Percentiles rank a stretch among this genome's conserved stretches.
Conservation (phyloP, 2,329 filamentous ascomycete genomes). For the Cordyceps cicadae region DNA sequence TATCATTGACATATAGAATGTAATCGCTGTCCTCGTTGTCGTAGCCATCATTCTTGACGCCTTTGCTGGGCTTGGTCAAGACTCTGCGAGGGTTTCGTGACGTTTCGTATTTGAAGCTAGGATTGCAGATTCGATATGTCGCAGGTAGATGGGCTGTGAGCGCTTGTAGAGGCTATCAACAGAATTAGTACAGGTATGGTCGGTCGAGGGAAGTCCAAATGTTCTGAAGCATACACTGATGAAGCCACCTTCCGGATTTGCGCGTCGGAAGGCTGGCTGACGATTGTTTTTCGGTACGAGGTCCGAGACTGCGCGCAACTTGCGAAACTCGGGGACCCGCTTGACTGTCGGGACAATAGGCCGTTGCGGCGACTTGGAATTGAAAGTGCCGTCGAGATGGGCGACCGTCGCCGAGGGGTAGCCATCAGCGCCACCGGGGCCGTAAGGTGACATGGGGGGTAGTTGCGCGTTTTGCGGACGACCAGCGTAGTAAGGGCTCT, state of each 20-base stretch:
- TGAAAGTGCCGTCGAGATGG: constrained; percentile 61
- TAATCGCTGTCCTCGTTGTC: constrained; percentile 99
- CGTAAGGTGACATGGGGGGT: constrained; percentile 63
- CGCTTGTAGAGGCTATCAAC: constrained; percentile 81
- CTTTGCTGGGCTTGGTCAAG: constrained; percentile 96
- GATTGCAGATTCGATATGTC: constrained; percentile 97
- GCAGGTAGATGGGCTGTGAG: constrained; percentile 86
- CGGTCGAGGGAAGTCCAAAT: not conserved
- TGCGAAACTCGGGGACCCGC: constrained; percentile 80
- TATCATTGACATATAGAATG: constrained; percentile 98
- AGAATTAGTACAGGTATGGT: not conserved
- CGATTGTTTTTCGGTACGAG: constrained; percentile 74
- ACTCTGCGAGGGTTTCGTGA: constrained; percentile 92
- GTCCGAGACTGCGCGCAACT: constrained; percentile 63
- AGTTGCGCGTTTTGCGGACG: constrained; percentile 54
- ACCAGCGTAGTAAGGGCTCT: constrained; percentile 49
- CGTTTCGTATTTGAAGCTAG: constrained; percentile 96
- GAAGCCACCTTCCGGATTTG: constrained; percentile 94
- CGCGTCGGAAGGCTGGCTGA: constrained; percentile 85
- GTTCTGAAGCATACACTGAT: constrained; percentile 65
- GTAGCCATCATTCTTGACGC: constrained; percentile 95
- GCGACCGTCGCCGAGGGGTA: constrained; percentile 67
- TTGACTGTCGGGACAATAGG: constrained; percentile 43
- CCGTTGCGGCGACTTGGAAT: constrained; percentile 51
- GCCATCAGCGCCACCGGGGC: constrained; percentile 53